Evolutionary conservation across 495 filamentous ascomycete species (phyloP).

Genomic region (Tuber microsphaerosporum): DNA sequence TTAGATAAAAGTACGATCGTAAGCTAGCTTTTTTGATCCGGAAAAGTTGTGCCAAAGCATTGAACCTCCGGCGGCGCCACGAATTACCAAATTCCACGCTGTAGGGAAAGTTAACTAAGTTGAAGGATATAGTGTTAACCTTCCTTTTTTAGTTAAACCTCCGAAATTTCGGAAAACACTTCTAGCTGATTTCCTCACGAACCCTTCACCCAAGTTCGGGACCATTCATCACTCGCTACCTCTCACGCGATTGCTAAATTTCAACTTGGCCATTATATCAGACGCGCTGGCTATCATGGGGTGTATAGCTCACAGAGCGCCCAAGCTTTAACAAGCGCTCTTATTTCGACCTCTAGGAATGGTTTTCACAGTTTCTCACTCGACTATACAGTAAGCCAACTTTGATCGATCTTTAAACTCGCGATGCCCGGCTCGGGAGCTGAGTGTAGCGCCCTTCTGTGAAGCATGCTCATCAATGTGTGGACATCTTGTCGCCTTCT

Average conservation of each 20-base stretch:
- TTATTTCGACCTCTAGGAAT: background rate
- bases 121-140: background rate
- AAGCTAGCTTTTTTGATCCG: background rate
- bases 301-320: background rate
- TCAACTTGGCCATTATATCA: background rate
- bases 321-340: background rate
- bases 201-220: background rate
- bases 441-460: background rate
- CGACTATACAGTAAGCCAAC: background rate
- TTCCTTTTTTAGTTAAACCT: background rate
- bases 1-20: background rate
- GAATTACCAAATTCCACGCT: background rate
- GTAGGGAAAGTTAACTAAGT: background rate
- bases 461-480: background rate
- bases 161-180: background rate
- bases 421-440: background rate
- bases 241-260: background rate
- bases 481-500: background rate
- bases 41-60: background rate
- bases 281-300: background rate
- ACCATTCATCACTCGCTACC: background rate
- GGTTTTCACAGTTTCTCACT: background rate
- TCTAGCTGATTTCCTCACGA: background rate
- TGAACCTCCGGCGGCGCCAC: background rate
- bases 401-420: background rate